Percentiles rank a stretch among this genome's conserved stretches.
phyloP scores from a whole-genome alignment of 164 flowering plant genomes.

The Sextonia rubra region DNA sequence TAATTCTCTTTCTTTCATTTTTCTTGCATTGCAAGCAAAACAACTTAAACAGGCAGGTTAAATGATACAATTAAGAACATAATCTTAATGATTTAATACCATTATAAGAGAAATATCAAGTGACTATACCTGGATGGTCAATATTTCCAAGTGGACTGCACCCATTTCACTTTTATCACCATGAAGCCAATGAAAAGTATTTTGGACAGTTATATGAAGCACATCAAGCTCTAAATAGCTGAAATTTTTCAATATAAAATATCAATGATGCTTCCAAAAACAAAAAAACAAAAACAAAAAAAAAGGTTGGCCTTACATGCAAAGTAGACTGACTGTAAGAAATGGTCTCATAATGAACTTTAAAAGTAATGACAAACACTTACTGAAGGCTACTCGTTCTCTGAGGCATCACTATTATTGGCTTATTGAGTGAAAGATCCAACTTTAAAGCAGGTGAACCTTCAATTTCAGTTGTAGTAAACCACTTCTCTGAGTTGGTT shows the following conservation, averaged over 20 bases:
- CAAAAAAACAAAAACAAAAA: no score
- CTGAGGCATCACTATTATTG: slow-evolving; percentile 90
- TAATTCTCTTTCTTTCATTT: no score
- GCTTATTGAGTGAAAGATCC: slow-evolving; percentile 80
- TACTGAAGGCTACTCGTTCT: slow-evolving; percentile 85
- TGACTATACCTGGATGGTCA: slow-evolving; percentile 55
- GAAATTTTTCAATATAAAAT: slow-evolving; percentile 15
- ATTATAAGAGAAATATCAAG: slow-evolving; percentile 1
- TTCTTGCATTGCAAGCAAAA: no score
- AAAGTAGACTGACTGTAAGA: not conserved
- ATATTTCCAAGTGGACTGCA: slow-evolving; percentile 78
- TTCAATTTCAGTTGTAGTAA: slow-evolving; percentile 75
- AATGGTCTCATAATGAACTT: not conserved
- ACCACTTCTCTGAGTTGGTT: slow-evolving; percentile 88
- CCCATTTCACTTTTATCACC: slow-evolving; percentile 65
- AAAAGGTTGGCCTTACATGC: not conserved
- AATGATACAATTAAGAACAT: not conserved
- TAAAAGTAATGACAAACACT: slow-evolving; percentile 16
- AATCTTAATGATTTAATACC: not conserved
- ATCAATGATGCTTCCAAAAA: no score
- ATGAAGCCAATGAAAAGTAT: slow-evolving; percentile 71
- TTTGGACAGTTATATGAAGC: slow-evolving; percentile 83
- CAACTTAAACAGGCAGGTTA: no score
- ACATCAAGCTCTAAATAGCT: slow-evolving; percentile 93
- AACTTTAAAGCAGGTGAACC: slow-evolving; percentile 95